Evolutionary conservation across 305 asterid species (phyloP), one percentile per base, ranked within the genome.

Genomic region (Solanum hybrid): DNA sequence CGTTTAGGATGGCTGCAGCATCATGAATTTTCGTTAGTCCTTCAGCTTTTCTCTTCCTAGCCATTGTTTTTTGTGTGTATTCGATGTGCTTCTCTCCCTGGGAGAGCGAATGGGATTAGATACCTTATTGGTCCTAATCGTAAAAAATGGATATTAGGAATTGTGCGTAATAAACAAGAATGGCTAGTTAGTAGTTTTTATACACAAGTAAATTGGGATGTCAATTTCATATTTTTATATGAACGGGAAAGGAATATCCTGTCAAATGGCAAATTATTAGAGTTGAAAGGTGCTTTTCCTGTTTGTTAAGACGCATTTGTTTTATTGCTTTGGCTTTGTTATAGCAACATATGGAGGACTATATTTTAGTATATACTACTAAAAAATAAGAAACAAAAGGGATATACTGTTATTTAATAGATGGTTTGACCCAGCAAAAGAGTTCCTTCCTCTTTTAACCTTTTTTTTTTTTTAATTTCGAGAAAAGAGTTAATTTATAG

Each of bases 61-160:
- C 89, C 87, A 88, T 90, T 88, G 90, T 90, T 78, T 73, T 35
- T 73, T 26, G 91, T 92, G 17, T 80, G 86, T 80, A 16, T 80
- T 79, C 6, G 3, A 60, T 14, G n/a, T 27, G 71, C 17, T 81
- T 24, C 42, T 32, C 14, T 32, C 8, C 26, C 2, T 34, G 24
- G 24, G 24, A 56, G 20, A 10, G 22, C 32, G 3, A 79, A 36
- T 36, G 56, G 1, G 37, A 79, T 79, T 79, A 79, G 32, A 36
- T 79, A 36, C 51, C 51, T 38, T 13, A 77, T 7, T 22, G 20
- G 85, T 79, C 60, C 32, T 11, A 40, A 31, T 80, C 0, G 69
- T 80, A 80, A 80, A 40, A 38, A 12, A 80, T 40, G 69, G 66
- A 38, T 80, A 80, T 10, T n/a, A 80, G 69, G 35, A 1, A 1